Evolutionary conservation across 2,329 filamentous ascomycete species (phyloP).

Genomic region (Trichoderma asperellum): DNA sequence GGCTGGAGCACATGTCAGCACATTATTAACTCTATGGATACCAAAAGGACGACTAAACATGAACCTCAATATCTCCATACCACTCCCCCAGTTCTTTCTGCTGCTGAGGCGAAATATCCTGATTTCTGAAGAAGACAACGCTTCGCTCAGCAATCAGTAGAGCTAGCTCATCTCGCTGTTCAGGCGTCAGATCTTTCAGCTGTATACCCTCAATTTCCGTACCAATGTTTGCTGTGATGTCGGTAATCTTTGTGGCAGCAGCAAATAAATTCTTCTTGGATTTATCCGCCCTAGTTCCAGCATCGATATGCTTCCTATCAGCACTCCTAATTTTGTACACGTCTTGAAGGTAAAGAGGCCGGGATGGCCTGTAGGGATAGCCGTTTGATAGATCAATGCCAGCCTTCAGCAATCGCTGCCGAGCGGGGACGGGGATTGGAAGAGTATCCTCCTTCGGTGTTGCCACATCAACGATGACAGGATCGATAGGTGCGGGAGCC

Average conservation of each 20-base stretch:
- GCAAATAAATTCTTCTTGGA: conserved; percentile 63
- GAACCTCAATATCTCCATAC: conserved; percentile 69
- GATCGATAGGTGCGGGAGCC: conserved; percentile 62
- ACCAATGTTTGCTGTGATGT: conserved; percentile 65
- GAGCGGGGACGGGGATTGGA: conserved; percentile 60
- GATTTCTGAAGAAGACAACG: conserved; percentile 70
- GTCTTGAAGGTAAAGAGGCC: conserved; percentile 71
- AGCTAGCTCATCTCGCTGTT: conserved; percentile 65
- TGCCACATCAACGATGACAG: conserved; percentile 65
- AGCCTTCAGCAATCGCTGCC: conserved; percentile 65
- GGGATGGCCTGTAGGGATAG: conserved; percentile 71
- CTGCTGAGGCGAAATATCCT: conserved; percentile 64
- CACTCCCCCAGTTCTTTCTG: conserved; percentile 66
- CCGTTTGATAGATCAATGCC: conserved; percentile 71
- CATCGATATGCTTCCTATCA: conserved; percentile 59
- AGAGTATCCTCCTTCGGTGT: conserved; percentile 67
- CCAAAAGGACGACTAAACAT: conserved; percentile 53
- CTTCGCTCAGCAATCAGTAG: conserved; percentile 65
- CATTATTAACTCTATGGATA: too few relatives aligned
- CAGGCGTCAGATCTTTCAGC: conserved; percentile 61
- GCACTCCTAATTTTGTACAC: conserved; percentile 66
- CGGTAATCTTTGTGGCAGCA: conserved; percentile 64
- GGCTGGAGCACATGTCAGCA: conserved; percentile 50
- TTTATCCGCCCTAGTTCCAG: conserved; percentile 66
- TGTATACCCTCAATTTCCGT: conserved; percentile 68